Conservation (phyloP, 2,329 filamentous ascomycete genomes). For the Nothopassalora personata region DNA sequence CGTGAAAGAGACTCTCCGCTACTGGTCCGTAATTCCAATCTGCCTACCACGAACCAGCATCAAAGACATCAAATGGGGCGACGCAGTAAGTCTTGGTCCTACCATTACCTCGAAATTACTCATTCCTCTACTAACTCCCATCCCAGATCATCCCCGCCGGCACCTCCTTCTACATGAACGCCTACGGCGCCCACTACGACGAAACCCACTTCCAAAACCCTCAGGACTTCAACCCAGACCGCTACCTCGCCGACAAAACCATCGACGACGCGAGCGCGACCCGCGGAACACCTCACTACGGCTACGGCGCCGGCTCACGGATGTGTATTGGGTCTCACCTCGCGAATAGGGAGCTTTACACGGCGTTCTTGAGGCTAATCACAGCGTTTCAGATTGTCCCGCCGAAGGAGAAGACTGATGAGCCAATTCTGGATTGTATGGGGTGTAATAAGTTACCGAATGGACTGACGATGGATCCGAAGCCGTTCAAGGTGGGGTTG, state of each 20-base stretch:
- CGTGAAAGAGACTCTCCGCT: slow-evolving; percentile 72
- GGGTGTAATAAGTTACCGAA: slow-evolving; percentile 45
- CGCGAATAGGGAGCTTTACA: slow-evolving; percentile 39
- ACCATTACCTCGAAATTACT: too few relatives aligned
- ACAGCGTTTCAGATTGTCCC: slow-evolving; percentile 43
- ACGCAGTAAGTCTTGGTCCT: slow-evolving; percentile 50
- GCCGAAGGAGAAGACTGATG: slow-evolving; percentile 37
- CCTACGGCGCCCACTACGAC: slow-evolving; percentile 71
- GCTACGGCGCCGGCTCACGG: slow-evolving; percentile 42
- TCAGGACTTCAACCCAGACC: slow-evolving; percentile 61
- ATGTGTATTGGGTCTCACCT: slow-evolving; percentile 40
- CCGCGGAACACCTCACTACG: slow-evolving; percentile 45
- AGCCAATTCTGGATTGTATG: slow-evolving; percentile 42
- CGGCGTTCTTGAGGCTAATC: slow-evolving; percentile 46
- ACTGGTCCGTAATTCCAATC: slow-evolving; percentile 74
- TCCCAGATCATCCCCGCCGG: slow-evolving; percentile 58
- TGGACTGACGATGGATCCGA: slow-evolving; percentile 46
- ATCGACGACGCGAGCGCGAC: slow-evolving; percentile 36
- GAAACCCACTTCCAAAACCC: slow-evolving; percentile 61
- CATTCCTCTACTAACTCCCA: neutral
- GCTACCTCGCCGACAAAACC: slow-evolving; percentile 55
- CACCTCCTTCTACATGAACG: slow-evolving; percentile 76
- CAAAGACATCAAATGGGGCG: slow-evolving; percentile 65
- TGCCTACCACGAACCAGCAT: slow-evolving; percentile 68
- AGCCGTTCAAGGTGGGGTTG: slow-evolving; percentile 47